phyloP scores from a whole-genome alignment of 441 rosid genomes.

The Iberis amara region DNA sequence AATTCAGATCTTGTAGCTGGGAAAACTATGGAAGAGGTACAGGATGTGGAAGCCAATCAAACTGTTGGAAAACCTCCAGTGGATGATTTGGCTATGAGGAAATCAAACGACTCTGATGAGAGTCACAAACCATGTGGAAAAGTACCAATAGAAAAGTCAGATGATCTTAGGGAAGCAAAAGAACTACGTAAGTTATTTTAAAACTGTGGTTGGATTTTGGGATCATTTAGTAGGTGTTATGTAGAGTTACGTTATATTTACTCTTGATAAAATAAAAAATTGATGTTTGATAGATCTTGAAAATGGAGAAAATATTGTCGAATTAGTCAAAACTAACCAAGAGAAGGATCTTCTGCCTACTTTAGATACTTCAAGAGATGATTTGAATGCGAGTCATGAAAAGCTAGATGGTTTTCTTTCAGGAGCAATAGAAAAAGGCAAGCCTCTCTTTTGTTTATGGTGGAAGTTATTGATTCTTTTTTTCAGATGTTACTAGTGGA shows the following conservation, averaged over 20 bases:
- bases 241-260: background rate
- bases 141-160: constrained; percentile 6
- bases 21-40: background rate
- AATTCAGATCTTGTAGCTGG: constrained; percentile 2
- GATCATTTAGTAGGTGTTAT: background rate
- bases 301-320: background rate
- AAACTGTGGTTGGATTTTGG: background rate
- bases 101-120: no score
- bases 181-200: background rate
- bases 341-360: no score
- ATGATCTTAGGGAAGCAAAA: constrained; percentile 3
- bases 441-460: no score
- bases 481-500: background rate
- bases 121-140: background rate
- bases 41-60: constrained; percentile 2
- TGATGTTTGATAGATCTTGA: constrained; percentile 7
- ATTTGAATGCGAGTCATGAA: background rate
- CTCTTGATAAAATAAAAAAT: background rate
- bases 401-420: background rate
- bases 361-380: constrained; percentile 7
- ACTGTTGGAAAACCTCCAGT: no score
- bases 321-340: background rate
- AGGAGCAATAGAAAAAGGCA: background rate
- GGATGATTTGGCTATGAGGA: no score
- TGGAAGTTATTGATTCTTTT: background rate